Base-by-base conservation (phyloP, 768 basidiomycete genomes). In the Cyathus striatus region DNA sequence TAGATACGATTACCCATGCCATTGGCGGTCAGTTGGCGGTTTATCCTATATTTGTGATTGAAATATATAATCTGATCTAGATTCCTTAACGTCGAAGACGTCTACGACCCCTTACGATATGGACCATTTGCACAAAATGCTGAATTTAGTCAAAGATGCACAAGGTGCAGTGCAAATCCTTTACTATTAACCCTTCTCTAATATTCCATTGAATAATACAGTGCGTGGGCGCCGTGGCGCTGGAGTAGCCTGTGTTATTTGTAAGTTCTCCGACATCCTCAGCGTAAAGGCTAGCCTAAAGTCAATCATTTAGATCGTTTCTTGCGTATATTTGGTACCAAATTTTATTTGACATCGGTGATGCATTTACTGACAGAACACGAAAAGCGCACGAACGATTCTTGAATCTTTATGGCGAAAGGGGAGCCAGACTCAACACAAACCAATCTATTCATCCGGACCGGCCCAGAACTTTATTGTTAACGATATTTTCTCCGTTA, bases 261-360 rank as follows among this genome's bases (percentile, higher is more conserved):
- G n/a, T n/a, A n/a, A n/a, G n/a, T n/a, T n/a, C n/a, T n/a, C n/a
- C n/a, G n/a, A n/a, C n/a, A n/a, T n/a, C n/a, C n/a, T n/a, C n/a
- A n/a, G n/a, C n/a, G n/a, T n/a, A n/a, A n/a, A n/a, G n/a, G n/a
- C n/a, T 25, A 24, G 33, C 12, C 23, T 6, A 36, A 13, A 38
- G 3, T 24, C 9, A n/a, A 41, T 42, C 17, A 6, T 9, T 4
- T 32, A 76, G 73, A 61, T 22, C 65, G 69, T 12, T 49, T 74
- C 3, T 71, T 78, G 74, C 57, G 54, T 38, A 49, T 63, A 13
- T 72, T 73, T 43, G 53, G 75, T 73, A n/a, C n/a, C n/a, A n/a
- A n/a, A n/a, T n/a, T n/a, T n/a, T n/a, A n/a, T n/a, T n/a, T n/a
- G n/a, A n/a, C n/a, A n/a, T n/a, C n/a, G n/a, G n/a, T n/a, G n/a